Evolutionary conservation across 1,139 yeast species (phyloP).

Genomic region (Yamadazyma conglobata): DNA sequence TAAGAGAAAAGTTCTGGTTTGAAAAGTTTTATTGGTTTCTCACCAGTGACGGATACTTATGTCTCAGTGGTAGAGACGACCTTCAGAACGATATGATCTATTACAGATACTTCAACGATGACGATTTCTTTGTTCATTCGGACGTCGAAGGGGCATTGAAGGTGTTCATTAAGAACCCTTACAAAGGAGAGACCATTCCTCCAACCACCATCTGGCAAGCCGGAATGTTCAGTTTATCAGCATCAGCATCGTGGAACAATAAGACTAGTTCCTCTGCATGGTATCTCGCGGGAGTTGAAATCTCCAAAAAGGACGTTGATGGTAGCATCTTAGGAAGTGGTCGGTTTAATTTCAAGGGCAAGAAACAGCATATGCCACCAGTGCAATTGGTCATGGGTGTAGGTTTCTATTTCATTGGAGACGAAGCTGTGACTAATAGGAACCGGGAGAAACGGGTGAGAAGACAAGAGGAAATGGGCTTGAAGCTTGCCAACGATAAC

Average conservation of each 20-base stretch:
- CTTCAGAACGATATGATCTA: constrained; percentile 83
- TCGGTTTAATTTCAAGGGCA: constrained; percentile 52
- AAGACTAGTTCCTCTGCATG: constrained; percentile 81
- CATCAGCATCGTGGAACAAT: constrained; percentile 87
- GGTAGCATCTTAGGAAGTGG: constrained; percentile 66
- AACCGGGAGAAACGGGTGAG: constrained; percentile 34
- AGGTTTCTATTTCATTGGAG: constrained; percentile 73
- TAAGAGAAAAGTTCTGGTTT: constrained; percentile 81
- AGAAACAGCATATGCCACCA: constrained; percentile 71
- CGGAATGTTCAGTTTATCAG: constrained; percentile 76
- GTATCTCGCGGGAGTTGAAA: constrained; percentile 66
- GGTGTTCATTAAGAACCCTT: constrained; percentile 79
- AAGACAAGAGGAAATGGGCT: constrained; percentile 47
- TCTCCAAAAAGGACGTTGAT: constrained; percentile 67
- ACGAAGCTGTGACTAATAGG: constrained; percentile 47
- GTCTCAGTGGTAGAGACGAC: constrained; percentile 82
- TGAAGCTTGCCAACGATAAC: constrained; percentile 37
- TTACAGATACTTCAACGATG: constrained; percentile 69
- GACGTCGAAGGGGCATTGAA: constrained; percentile 73
- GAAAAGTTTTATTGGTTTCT: constrained; percentile 94
- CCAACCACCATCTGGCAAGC: constrained; percentile 90
- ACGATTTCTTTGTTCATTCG: constrained; percentile 70
- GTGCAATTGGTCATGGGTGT: constrained; percentile 86
- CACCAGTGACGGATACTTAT: constrained; percentile 82
- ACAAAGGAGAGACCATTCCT: constrained; percentile 57